Conservation (phyloP, 176 grass and related monocot genomes). For the Alloteropsis semialata region DNA sequence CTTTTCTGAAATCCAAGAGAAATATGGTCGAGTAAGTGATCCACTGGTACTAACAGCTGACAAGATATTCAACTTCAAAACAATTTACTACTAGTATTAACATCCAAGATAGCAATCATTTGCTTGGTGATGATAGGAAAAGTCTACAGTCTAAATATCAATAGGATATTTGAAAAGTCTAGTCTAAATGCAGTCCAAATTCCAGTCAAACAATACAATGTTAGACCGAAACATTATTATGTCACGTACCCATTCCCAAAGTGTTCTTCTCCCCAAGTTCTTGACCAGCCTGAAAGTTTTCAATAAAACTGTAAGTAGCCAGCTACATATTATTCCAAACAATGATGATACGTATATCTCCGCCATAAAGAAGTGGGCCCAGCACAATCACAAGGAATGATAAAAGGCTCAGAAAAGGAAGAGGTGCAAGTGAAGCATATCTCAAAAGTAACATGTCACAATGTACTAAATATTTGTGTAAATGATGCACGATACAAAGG, state of each 20-base stretch:
- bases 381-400: background rate
- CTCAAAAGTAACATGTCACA: background rate
- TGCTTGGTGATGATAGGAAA: background rate
- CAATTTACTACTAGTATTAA: background rate
- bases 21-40: background rate
- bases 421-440: background rate
- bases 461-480: background rate
- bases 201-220: background rate
- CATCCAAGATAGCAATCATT: background rate
- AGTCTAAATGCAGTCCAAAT: background rate
- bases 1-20: slow-evolving; percentile 57
- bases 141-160: background rate
- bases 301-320: background rate
- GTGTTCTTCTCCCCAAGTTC: slow-evolving; percentile 98
- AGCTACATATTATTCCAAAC: background rate
- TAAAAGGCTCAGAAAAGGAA: background rate
- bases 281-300: slow-evolving; percentile 85
- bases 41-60: background rate
- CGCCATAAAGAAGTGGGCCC: background rate
- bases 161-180: background rate
- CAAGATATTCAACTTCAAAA: background rate
- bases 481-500: background rate
- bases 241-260: slow-evolving; percentile 76
- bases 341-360: background rate
- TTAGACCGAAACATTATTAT: slow-evolving; percentile 4